Evolutionary conservation across 192 early-diverging fungal genomes (phyloP).

Genomic region (Backusella parvicylindrica): DNA sequence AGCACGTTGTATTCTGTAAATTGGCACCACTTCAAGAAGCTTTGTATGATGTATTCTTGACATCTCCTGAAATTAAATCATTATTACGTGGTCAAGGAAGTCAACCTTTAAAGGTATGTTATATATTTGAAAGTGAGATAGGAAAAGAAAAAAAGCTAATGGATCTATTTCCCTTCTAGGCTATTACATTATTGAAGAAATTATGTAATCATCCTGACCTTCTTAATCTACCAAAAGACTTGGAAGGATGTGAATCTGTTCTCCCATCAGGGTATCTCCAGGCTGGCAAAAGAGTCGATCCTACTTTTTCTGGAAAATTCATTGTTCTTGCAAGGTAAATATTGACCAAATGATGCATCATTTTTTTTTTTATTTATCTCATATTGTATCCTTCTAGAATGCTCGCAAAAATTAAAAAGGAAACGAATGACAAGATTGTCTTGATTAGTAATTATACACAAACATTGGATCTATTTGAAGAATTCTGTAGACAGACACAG

Average conservation of each 20-base stretch:
- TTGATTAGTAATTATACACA: constrained; percentile 99
- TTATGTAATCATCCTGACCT: constrained; percentile 97
- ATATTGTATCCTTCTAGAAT: constrained; percentile 39
- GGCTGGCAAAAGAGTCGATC: constrained; percentile 20
- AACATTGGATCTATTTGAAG: constrained; percentile 92
- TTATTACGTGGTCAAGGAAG: constrained; percentile 70
- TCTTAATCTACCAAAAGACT: constrained; percentile 60
- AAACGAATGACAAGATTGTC: constrained; percentile 92
- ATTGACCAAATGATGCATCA: not conserved
- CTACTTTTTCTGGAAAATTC: constrained; percentile 87
- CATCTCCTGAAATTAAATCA: constrained; percentile 65
- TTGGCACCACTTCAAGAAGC: constrained; percentile 71
- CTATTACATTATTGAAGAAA: constrained; percentile 92
- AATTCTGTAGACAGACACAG: constrained; percentile 72
- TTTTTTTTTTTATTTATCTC: not conserved
- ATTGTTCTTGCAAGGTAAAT: constrained; percentile 61
- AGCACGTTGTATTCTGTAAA: constrained; percentile 96
- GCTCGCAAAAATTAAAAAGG: constrained; percentile 66
- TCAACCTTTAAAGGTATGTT: constrained; percentile 72
- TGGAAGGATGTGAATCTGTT: constrained; percentile 56
- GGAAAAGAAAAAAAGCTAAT: too few species aligned
- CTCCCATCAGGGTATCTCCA: constrained; percentile 56
- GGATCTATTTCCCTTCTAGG: too few species aligned
- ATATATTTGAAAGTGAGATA: constrained; percentile 27
- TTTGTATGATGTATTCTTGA: constrained; percentile 80